Conservation (phyloP, 768 basidiomycete genomes). For the Hericium rajendrae region DNA sequence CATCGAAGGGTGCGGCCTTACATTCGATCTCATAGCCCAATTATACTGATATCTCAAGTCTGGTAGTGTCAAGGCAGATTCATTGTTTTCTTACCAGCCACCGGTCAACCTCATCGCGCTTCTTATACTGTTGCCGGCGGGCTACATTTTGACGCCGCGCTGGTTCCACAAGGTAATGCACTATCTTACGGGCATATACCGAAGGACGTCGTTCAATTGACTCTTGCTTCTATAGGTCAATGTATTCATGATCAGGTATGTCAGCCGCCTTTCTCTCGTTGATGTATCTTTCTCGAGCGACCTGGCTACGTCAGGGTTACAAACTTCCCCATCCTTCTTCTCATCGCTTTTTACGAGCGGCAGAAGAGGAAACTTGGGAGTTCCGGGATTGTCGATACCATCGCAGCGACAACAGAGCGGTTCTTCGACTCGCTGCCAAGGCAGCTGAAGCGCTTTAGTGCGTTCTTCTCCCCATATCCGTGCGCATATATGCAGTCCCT, state of each 20-base stretch:
- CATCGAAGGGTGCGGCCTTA: constrained; percentile 66
- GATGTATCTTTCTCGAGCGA: not conserved
- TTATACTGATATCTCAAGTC: constrained; percentile 2
- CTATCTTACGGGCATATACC: not conserved
- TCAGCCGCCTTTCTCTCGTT: not conserved
- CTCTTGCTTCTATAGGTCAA: constrained; percentile 47
- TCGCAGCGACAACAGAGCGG: constrained; percentile 57
- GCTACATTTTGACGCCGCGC: constrained; percentile 78
- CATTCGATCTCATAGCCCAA: not conserved
- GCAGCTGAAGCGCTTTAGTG: constrained; percentile 64
- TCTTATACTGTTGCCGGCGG: constrained; percentile 77
- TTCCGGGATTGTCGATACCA: constrained; percentile 61
- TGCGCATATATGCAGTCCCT: not conserved
- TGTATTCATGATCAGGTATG: constrained; percentile 76
- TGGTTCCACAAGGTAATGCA: constrained; percentile 91
- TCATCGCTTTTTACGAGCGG: constrained; percentile 80
- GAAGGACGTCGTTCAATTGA: not conserved
- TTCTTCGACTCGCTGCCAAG: constrained; percentile 69
- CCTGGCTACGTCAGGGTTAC: constrained; percentile 40
- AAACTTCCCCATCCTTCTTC: constrained; percentile 74
- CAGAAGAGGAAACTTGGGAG: constrained; percentile 65
- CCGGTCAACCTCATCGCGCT: constrained; percentile 87
- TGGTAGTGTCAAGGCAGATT: constrained; percentile 78
- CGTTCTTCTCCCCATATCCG: constrained; percentile 17
- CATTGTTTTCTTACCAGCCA: constrained; percentile 87